Base-by-base conservation (phyloP, 2,329 filamentous ascomycete genomes). In the Pestalotiopsis sp. region DNA sequence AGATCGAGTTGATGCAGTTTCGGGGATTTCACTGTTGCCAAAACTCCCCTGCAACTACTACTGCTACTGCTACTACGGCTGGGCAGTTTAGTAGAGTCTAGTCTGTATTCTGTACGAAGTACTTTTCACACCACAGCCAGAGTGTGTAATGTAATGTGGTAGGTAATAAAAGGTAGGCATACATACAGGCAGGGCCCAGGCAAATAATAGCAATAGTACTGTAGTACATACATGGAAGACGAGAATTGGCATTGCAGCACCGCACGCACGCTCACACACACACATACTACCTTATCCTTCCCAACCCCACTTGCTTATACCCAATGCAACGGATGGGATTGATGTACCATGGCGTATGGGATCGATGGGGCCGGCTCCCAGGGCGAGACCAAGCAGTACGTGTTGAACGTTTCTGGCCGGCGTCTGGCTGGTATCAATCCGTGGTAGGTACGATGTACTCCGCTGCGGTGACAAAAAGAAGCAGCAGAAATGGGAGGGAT, bases 351-450 rank as follows among this genome's bases (percentile, higher is more conserved):
- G 6, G 30, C 30, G 44, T 17, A 52, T 17, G 44, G 44, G 44
- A 52, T 17, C 17, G 17, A 17, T 20, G 17, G 44, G 44, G 30
- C 30, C 30, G 30, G 30, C 30, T 35, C 30, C 30, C 48, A n/a
- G 48, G 17, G 48, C 48, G 17, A 55, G 48, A 11, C 48, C 48
- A 55, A 71, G 69, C 59, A 70, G 67, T 69, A 55, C 66, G 67
- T 35, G 30, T 35, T 35, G 30, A 35, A 35, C 30, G 7, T 35
- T 35, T 35, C 30, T 35, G 30, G 30, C 30, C 6, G 30, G 30
- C 7, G 30, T 35, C 30, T 35, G 30, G 30, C 30, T 35, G 30
- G 7, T 35, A 35, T 35, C 17, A 52, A 52, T 17, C 44, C 40
- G 17, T n/a, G 20, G 44, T 48, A 48, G 13, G 44, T n/a, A 52